A percentile compares a stretch with the other conserved stretches of the same genome.
These are phyloP conservation scores for Lentinula raphanica DNA, from an alignment of 768 basidiomycete species.

Conservation along the genomic window DNA sequence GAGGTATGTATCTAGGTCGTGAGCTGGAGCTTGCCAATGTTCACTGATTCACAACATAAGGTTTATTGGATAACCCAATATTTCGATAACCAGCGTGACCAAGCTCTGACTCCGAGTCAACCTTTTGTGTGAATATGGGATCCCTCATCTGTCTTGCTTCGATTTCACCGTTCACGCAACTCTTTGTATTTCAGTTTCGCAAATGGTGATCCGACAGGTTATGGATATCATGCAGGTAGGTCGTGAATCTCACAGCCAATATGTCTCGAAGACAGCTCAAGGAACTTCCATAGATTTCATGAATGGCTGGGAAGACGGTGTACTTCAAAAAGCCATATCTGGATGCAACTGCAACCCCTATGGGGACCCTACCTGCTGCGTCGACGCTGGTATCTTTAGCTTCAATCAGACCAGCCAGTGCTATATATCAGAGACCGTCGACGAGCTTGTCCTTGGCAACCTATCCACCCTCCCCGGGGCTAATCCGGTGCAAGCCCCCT, in stretches of 20 bases:
- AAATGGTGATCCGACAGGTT: constrained; percentile 39
- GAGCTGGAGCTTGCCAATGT: not conserved
- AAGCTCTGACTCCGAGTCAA: constrained; percentile 21
- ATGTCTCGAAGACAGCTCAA: too few species aligned
- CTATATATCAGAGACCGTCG: constrained; percentile 17
- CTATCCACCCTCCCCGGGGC: constrained; percentile 11
- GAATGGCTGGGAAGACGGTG: constrained; percentile 36
- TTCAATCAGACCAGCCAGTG: constrained; percentile 16
- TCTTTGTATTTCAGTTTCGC: constrained; percentile 20
- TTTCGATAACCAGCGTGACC: constrained; percentile 21
- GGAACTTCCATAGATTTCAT: constrained; percentile 24
- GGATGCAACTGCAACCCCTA: constrained; percentile 23
- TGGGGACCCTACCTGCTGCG: constrained; percentile 20
- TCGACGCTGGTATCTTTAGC: constrained; percentile 16
- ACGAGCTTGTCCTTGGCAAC: constrained; percentile 15
- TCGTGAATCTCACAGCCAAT: too few species aligned
- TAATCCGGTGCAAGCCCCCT: constrained; percentile 12
- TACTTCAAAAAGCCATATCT: constrained; percentile 33
- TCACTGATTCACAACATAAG: constrained; percentile 5
- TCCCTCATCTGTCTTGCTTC: not conserved
- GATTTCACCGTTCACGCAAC: not conserved
- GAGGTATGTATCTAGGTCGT: constrained; percentile 24
- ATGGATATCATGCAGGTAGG: constrained; percentile 26
- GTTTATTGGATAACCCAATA: constrained; percentile 22
- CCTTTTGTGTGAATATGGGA: constrained; percentile 27